phyloP scores from a whole-genome alignment of 2,329 filamentous ascomycete species.

The Juglanconis sp. region DNA sequence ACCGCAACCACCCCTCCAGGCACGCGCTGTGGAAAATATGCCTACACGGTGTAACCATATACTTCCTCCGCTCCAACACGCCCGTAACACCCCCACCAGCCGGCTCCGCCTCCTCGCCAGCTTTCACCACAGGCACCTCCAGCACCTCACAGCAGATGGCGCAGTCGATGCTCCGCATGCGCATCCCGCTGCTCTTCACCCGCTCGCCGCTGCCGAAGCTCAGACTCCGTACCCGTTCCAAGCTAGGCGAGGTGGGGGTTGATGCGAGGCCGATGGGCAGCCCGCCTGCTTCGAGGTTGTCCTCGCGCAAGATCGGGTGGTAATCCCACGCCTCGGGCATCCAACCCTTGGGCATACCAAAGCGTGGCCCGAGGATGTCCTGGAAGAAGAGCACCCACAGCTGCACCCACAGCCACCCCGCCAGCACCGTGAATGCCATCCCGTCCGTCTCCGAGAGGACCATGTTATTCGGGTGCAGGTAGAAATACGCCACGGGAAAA shows the following conservation, averaged over 20 bases:
- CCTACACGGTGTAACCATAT: slow-evolving; percentile 96
- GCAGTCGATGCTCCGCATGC: slow-evolving; percentile 70
- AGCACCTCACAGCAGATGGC: slow-evolving; percentile 92
- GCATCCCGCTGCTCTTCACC: slow-evolving; percentile 27
- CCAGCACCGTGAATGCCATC: slow-evolving; percentile 60
- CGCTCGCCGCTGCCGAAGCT: slow-evolving; percentile 24
- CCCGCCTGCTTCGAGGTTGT: slow-evolving; percentile 74
- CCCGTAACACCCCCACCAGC: slow-evolving; percentile 54
- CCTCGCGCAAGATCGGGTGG: slow-evolving; percentile 82
- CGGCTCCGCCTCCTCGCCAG: slow-evolving; percentile 47
- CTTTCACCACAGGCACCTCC: slow-evolving; percentile 77
- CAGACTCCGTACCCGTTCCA: slow-evolving; percentile 29
- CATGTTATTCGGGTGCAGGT: slow-evolving; percentile 73
- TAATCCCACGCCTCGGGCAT: slow-evolving; percentile 85
- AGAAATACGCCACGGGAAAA: slow-evolving; percentile 82
- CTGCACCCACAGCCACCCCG: slow-evolving; percentile 84
- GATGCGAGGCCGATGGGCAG: slow-evolving; percentile 70
- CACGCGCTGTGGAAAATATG: slow-evolving; percentile 94
- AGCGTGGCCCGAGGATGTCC: slow-evolving; percentile 82
- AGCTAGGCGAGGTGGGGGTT: slow-evolving; percentile 28
- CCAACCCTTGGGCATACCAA: slow-evolving; percentile 71
- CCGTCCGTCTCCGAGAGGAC: slow-evolving; percentile 71
- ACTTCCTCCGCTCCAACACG: slow-evolving; percentile 74
- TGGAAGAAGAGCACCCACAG: slow-evolving; percentile 75
- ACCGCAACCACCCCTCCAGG: slow-evolving; percentile 94